These are phyloP conservation scores for Rhodotorula glutinis DNA, from an alignment of 1,284 basidiomycete species.

Conservation along the genomic window DNA sequence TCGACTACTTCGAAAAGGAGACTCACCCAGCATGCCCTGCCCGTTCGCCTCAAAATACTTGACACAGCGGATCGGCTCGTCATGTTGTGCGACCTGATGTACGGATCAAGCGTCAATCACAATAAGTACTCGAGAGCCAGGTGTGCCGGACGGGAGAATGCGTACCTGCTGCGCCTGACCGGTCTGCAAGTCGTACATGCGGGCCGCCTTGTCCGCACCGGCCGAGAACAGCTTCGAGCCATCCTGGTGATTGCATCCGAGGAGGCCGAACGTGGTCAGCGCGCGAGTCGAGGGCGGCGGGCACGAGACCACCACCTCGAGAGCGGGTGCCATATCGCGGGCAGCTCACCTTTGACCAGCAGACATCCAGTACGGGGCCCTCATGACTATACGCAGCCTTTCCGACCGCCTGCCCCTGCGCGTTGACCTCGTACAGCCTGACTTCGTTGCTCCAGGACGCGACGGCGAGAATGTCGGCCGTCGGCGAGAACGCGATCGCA, in stretches of 20 bases:
- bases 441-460: conserved; percentile 50
- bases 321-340: no score
- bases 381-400: conserved; percentile 81
- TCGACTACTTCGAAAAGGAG: background rate
- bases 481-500: conserved; percentile 47
- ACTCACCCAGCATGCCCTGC: conserved; percentile 27
- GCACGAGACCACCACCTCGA: background rate
- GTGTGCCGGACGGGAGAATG: background rate
- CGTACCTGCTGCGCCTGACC: conserved; percentile 50
- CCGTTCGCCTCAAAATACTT: conserved; percentile 69
- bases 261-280: no score
- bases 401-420: conserved; percentile 58
- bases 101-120: background rate
- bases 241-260: background rate
- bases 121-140: background rate
- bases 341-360: conserved; percentile 29
- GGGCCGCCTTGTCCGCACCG: conserved; percentile 63
- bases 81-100: conserved; percentile 72
- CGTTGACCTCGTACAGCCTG: conserved; percentile 54
- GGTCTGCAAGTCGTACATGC: conserved; percentile 55
- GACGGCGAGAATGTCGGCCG: conserved; percentile 51
- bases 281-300: background rate
- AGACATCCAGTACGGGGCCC: conserved; percentile 17
- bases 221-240: conserved; percentile 62
- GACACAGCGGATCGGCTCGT: conserved; percentile 73